Percentiles rank a stretch among this genome's conserved stretches.
Evolutionary conservation across 257 asterid genomes (phyloP).

Genomic region (Solanum infundibuliforme): DNA sequence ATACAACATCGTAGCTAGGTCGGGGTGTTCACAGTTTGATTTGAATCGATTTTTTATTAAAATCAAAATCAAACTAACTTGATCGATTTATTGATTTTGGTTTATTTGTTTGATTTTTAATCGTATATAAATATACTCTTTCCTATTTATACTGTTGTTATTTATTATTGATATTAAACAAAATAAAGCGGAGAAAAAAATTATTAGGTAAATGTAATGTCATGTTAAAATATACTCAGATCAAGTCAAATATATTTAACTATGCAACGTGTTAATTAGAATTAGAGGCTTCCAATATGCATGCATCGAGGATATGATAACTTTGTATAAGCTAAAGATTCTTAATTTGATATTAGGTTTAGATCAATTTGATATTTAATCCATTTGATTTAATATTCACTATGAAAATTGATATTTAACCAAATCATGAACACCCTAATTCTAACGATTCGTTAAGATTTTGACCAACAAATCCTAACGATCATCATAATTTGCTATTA

Average conservation of each 20-base stretch:
- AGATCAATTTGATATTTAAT: background rate
- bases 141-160: background rate
- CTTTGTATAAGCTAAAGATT: background rate
- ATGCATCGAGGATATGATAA: background rate
- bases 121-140: too few relatives aligned
- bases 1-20: background rate
- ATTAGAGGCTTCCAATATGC: background rate
- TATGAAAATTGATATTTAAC: too few relatives aligned
- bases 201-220: background rate
- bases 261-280: background rate
- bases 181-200: background rate
- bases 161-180: background rate
- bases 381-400: too few relatives aligned
- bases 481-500: background rate
- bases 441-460: background rate
- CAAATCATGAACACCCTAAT: background rate
- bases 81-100: too few relatives aligned
- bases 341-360: background rate
- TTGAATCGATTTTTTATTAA: too few relatives aligned
- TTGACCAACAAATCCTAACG: background rate
- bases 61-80: too few relatives aligned
- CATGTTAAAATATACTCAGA: background rate
- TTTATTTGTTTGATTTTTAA: too few relatives aligned
- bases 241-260: background rate
- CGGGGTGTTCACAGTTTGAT: too few relatives aligned